phyloP scores from a whole-genome alignment of 805 yeast species.

The Torulaspora maleeae region DNA sequence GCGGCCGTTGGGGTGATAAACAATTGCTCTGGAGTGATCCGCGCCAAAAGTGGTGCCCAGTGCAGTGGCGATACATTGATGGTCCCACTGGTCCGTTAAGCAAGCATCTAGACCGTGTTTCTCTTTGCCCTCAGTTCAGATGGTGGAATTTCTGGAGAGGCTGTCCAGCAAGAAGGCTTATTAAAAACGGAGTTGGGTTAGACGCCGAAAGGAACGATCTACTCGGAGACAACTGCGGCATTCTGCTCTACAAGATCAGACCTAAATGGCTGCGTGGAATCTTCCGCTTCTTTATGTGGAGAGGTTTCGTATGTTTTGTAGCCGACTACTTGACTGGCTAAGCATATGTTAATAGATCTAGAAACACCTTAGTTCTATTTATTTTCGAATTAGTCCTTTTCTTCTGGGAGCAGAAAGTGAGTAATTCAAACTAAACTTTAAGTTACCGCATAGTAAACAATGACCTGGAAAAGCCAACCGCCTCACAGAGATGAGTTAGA shows the following conservation, averaged over 20 bases:
- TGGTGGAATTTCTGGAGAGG: constrained; percentile 91
- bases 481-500: background rate
- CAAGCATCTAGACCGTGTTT: constrained; percentile 64
- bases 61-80: constrained; percentile 84
- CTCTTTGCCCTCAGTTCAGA: constrained; percentile 77
- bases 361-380: background rate
- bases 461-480: background rate
- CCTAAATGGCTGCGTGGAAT: constrained; percentile 49
- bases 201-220: constrained; percentile 70
- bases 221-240: constrained; percentile 66
- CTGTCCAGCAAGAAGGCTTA: constrained; percentile 70
- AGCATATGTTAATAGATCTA: background rate
- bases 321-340: constrained; percentile 44
- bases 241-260: constrained; percentile 47
- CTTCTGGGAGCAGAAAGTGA: background rate
- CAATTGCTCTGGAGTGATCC: constrained; percentile 62
- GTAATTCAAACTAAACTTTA: background rate
- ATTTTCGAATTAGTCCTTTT: background rate
- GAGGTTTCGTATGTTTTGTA: constrained; percentile 55
- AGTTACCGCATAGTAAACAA: background rate
- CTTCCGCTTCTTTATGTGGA: constrained; percentile 51
- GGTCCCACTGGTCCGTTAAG: constrained; percentile 90
- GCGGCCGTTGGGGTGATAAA: constrained; percentile 90
- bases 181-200: constrained; percentile 75
- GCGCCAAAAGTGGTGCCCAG: constrained; percentile 81